Conservation (phyloP, 78 protist genomes). For the slime mould (Dictyostelium discoideum) region DNA sequence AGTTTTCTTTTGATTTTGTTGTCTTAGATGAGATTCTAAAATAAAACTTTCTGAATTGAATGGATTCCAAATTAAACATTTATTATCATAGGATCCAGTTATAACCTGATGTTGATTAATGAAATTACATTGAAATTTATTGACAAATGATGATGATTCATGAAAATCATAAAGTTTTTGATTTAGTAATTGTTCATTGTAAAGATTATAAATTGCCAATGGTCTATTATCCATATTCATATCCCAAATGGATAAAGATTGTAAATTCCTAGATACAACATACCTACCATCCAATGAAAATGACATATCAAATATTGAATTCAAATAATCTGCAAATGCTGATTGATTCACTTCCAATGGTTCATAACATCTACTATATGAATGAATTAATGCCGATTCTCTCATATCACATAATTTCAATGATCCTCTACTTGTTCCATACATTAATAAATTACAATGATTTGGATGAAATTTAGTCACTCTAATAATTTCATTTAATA, state of each 20-base stretch:
- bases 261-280: slow-evolving; percentile 37
- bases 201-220: slow-evolving; percentile 32
- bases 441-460: slow-evolving; percentile 34
- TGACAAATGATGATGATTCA: slow-evolving; percentile 50
- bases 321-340: slow-evolving; percentile 45
- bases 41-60: slow-evolving; percentile 54
- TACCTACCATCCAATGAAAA: slow-evolving; percentile 62
- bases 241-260: slow-evolving; percentile 72
- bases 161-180: slow-evolving; percentile 47
- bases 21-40: slow-evolving; percentile 11
- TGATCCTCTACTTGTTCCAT: slow-evolving; percentile 67
- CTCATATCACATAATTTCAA: slow-evolving; percentile 61
- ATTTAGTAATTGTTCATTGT: slow-evolving; percentile 29
- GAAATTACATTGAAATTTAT: slow-evolving; percentile 65
- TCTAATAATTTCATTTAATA: slow-evolving; percentile 57
- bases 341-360: slow-evolving; percentile 27
- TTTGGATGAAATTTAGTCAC: slow-evolving; percentile 72
- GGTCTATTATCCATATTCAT: slow-evolving; percentile 48
- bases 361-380: slow-evolving; percentile 22
- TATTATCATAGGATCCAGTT: slow-evolving; percentile 74
- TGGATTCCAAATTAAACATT: slow-evolving; percentile 70
- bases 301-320: slow-evolving; percentile 51
- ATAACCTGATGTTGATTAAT: slow-evolving; percentile 41
- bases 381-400: slow-evolving; percentile 22
- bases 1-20: neutral